Evolutionary conservation across 192 early-diverging fungal species (phyloP).

Genomic region (Dispira simplex): DNA sequence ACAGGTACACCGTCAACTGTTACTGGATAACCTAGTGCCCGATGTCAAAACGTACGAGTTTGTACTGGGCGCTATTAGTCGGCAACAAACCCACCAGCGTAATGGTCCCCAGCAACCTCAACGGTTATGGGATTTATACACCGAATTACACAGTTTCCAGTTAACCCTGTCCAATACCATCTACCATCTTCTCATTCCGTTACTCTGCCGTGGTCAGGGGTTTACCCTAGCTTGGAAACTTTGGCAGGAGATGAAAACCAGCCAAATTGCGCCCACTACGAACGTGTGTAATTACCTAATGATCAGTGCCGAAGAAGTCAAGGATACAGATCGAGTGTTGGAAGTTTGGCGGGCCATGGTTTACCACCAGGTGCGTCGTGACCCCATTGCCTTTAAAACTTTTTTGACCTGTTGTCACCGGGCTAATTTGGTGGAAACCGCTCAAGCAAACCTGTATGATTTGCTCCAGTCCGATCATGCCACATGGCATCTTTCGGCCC

Average conservation of each 20-base stretch:
- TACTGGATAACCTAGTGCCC: neutral
- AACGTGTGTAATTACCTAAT: constrained; percentile 10
- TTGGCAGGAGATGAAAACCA: neutral
- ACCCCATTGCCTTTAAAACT: constrained; percentile 9
- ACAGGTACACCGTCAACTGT: neutral
- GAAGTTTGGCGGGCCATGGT: neutral
- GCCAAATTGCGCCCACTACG: neutral
- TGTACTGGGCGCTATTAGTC: neutral
- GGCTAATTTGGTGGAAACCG: neutral
- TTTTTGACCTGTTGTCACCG: constrained; percentile 10
- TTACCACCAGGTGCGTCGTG: neutral
- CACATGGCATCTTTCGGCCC: neutral
- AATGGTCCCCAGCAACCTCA: neutral
- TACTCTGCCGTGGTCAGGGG: constrained; percentile 8
- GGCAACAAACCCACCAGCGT: neutral
- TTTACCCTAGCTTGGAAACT: constrained; percentile 1
- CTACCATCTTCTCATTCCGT: constrained; percentile 6
- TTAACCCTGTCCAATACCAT: neutral
- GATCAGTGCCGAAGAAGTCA: neutral
- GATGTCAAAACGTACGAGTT: constrained; percentile 2
- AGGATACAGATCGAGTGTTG: constrained; percentile 8
- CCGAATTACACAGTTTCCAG: neutral
- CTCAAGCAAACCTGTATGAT: neutral
- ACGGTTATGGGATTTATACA: neutral
- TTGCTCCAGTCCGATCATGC: neutral